A percentile compares a stretch with the other conserved stretches of the same genome.
Conservation (phyloP, 2,329 filamentous ascomycete genomes). For the Colletotrichum sp. region DNA sequence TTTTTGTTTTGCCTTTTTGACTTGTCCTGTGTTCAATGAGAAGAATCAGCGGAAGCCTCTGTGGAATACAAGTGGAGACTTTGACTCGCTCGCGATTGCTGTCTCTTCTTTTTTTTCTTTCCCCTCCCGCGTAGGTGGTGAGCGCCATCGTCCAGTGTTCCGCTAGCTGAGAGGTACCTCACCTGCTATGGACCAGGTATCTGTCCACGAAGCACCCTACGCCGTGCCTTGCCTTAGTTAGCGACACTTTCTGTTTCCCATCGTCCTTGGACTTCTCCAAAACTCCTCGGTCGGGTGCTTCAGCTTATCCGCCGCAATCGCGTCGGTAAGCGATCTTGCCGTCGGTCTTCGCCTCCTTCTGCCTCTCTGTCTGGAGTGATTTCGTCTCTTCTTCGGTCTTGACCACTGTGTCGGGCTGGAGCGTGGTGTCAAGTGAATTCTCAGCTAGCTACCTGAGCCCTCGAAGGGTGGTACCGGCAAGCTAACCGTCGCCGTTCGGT, state of each 20-base stretch:
- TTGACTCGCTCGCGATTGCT: conserved; percentile 11
- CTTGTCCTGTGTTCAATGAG: neutral
- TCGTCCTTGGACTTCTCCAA: neutral
- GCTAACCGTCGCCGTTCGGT: conserved; percentile 22
- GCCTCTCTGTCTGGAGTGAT: neutral
- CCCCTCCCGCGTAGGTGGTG: neutral
- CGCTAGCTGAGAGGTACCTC: neutral
- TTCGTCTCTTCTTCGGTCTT: conserved; percentile 22
- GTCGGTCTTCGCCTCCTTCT: conserved; percentile 10
- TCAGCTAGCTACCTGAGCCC: conserved; percentile 14
- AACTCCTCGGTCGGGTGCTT: neutral
- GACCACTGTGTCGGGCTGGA: conserved; percentile 16
- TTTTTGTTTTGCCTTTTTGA: neutral
- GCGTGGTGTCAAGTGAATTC: conserved; percentile 2
- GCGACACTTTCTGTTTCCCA: conserved; percentile 11
- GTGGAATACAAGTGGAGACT: neutral
- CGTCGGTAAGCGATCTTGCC: conserved; percentile 8
- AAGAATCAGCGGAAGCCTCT: neutral
- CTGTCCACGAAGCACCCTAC: neutral
- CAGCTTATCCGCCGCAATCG: neutral
- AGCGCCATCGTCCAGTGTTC: neutral
- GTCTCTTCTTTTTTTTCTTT: neutral
- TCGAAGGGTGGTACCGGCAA: conserved; percentile 11
- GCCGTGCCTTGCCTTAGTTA: conserved; percentile 18
- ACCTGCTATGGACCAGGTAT: neutral